These are phyloP conservation scores for Aegilops tauschii DNA, from an alignment of 176 grass and related monocot species.

Conservation along the genomic window DNA sequence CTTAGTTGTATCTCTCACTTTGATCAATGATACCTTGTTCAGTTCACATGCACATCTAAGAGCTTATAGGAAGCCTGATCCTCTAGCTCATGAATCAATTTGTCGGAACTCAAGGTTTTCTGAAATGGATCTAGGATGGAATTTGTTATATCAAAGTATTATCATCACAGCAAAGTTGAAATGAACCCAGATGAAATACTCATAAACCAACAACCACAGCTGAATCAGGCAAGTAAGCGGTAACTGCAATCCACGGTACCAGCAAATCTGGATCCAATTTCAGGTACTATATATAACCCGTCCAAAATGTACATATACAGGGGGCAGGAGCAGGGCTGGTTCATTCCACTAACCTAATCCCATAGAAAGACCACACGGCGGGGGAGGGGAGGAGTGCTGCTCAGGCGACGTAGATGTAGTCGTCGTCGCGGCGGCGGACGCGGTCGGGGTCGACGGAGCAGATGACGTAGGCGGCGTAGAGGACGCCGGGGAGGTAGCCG, in stretches of 20 bases:
- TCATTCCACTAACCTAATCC: not conserved
- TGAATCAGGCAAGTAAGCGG: not conserved
- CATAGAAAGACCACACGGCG: not conserved
- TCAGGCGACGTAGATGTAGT: conserved; percentile 56
- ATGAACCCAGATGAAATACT: not conserved
- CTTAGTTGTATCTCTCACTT: not conserved
- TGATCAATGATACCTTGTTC: not conserved
- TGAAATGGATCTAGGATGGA: not conserved
- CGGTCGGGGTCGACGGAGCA: conserved; percentile 47
- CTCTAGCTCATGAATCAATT: not conserved
- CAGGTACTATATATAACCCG: not conserved
- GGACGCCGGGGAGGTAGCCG: conserved; percentile 71
- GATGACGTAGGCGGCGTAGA: conserved; percentile 80
- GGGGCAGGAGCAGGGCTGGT: not conserved
- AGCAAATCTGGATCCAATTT: not conserved
- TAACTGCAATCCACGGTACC: not conserved
- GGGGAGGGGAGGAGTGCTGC: not conserved
- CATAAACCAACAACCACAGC: not conserved
- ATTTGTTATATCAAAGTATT: not conserved
- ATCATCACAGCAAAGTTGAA: not conserved
- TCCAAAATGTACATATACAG: conserved; percentile 12
- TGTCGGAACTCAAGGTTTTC: not conserved
- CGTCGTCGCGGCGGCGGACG: conserved; percentile 22
- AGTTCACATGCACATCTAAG: not conserved
- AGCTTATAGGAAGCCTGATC: not conserved